phyloP scores from a whole-genome alignment of 176 grass and related monocot species.

The Oryza glumipatula region DNA sequence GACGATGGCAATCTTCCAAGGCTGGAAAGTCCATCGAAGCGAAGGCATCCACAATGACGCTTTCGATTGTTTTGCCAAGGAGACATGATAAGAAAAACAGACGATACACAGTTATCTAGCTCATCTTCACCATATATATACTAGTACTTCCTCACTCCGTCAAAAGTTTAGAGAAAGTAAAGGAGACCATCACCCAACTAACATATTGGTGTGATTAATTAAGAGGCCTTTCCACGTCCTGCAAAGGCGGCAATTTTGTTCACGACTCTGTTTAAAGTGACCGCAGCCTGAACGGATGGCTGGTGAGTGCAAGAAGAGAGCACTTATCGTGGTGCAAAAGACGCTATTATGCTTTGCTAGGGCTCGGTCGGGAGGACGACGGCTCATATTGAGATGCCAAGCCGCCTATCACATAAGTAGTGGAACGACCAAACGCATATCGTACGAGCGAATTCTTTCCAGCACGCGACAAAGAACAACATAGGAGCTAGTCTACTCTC shows the following conservation, averaged over 20 bases:
- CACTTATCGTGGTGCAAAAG: constrained; percentile 49
- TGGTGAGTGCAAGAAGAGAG: constrained; percentile 30
- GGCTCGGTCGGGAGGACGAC: background rate
- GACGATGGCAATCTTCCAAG: background rate
- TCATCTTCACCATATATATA: constrained; percentile 32
- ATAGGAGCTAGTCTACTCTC: background rate
- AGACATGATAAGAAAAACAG: background rate
- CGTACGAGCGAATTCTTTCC: background rate
- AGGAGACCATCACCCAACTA: constrained; percentile 21
- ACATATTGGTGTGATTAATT: constrained; percentile 39
- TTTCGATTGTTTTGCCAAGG: background rate
- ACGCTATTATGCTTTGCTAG: constrained; percentile 12
- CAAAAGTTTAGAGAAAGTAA: background rate
- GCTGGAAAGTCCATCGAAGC: background rate
- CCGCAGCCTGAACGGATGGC: constrained; percentile 31
- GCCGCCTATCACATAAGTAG: constrained; percentile 35
- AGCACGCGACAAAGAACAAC: background rate
- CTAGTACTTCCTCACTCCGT: background rate
- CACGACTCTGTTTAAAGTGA: constrained; percentile 20
- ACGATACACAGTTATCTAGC: constrained; percentile 29
- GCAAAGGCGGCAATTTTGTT: constrained; percentile 6
- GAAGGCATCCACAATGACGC: background rate
- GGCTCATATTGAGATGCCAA: constrained; percentile 36
- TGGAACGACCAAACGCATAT: background rate
- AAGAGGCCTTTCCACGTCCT: constrained; percentile 31